phyloP scores from a whole-genome alignment of 495 filamentous ascomycete genomes.

The Aspergillus homomorphus region DNA sequence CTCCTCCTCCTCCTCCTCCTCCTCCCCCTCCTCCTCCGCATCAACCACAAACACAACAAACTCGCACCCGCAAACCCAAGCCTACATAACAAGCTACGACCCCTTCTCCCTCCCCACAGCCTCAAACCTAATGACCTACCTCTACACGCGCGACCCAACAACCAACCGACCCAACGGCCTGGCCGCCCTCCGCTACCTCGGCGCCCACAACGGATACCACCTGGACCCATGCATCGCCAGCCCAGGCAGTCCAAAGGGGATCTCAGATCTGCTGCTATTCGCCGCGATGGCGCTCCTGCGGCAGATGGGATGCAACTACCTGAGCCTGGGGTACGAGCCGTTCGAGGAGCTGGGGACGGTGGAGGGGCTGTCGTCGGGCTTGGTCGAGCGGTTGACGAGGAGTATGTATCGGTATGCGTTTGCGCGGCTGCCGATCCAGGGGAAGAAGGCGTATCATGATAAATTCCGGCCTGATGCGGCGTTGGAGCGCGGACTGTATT shows the following conservation, averaged over 20 bases:
- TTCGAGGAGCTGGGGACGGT: constrained; percentile 29
- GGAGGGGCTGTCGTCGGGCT: constrained; percentile 23
- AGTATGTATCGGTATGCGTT: constrained; percentile 30
- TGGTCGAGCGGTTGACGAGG: constrained; percentile 26
- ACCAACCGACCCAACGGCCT: constrained; percentile 35
- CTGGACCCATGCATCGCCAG: constrained; percentile 43
- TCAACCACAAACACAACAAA: constrained; percentile 3
- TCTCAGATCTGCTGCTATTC: constrained; percentile 39
- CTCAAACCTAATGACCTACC: constrained; percentile 41
- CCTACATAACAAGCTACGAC: constrained; percentile 27
- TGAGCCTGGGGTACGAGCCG: constrained; percentile 43
- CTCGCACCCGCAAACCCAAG: constrained; percentile 16
- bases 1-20: constrained; percentile 35
- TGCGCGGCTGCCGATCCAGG: constrained; percentile 31
- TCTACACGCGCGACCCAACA: constrained; percentile 32
- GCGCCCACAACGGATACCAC: constrained; percentile 37
- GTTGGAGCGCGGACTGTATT: constrained; percentile 32
- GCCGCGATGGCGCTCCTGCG: constrained; percentile 37
- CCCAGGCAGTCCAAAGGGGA: constrained; percentile 33
- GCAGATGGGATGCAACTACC: constrained; percentile 29
- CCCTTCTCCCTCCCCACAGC: constrained; percentile 30
- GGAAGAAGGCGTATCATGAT: constrained; percentile 45
- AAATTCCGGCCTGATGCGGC: constrained; percentile 37
- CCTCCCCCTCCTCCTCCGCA: background rate
- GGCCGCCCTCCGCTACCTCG: constrained; percentile 37